phyloP scores from a whole-genome alignment of 345 rosid genomes.

The Lepidium didymum region DNA sequence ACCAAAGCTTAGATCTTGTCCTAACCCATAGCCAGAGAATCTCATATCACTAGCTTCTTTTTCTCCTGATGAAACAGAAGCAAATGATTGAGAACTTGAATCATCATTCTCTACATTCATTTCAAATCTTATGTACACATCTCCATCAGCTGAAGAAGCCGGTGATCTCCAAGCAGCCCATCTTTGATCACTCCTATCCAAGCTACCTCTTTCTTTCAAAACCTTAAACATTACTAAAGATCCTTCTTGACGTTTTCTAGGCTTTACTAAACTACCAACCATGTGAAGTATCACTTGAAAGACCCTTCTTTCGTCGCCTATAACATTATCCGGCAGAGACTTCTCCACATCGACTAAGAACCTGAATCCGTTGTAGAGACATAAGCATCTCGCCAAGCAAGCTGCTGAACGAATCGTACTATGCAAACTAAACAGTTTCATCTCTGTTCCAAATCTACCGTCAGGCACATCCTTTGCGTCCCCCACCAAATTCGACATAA shows the following conservation, averaged over 20 bases:
- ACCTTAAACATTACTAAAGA: conserved; percentile 41
- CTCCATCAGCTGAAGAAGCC: conserved; percentile 45
- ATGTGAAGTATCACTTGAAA: conserved; percentile 88
- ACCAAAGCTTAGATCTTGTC: conserved; percentile 73
- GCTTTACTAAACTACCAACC: conserved; percentile 67
- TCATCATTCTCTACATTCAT: conserved; percentile 32
- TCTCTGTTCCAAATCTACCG: conserved; percentile 60
- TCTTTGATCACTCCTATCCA: conserved; percentile 55
- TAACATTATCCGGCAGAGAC: conserved; percentile 63
- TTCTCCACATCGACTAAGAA: conserved; percentile 64
- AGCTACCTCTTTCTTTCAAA: conserved; percentile 55
- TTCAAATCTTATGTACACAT: conserved; percentile 64
- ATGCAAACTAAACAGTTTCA: conserved; percentile 55
- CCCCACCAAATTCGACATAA: conserved; percentile 66
- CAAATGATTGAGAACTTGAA: conserved; percentile 30
- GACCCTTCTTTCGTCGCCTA: conserved; percentile 81
- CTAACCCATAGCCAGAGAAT: conserved; percentile 44
- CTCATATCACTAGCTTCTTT: conserved; percentile 38
- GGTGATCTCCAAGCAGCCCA: conserved; percentile 69
- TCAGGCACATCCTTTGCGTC: conserved; percentile 80
- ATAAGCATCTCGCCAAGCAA: conserved; percentile 76
- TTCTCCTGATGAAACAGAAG: conserved; percentile 34
- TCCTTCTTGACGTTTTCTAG: conserved; percentile 41
- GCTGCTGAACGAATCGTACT: conserved; percentile 63
- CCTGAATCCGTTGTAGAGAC: conserved; percentile 51